Base-by-base conservation (phyloP, 164 flowering plant species). In the Akebia trifoliata region DNA sequence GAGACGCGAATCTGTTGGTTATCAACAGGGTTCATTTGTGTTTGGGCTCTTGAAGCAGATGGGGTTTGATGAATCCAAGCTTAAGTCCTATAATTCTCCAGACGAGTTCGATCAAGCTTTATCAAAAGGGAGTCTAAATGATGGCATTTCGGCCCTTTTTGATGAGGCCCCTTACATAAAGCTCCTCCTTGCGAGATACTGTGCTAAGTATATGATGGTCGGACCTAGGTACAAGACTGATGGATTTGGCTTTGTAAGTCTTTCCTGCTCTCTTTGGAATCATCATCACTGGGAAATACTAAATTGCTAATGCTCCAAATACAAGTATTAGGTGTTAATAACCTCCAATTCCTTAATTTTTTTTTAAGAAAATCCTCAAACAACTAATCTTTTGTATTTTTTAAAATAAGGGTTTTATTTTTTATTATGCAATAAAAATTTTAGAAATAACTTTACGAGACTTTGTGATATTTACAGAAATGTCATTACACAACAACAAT, bases 161-260 rank as follows among this genome's bases (percentile, higher is more conserved):
- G 82, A 75, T 20, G 84, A 77, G 67, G 49, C 68, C n/a, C 82
- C 87, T 26, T 82, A 74, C 59, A 47, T 78, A 15, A 71, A 63
- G 49, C 45, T 74, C 44, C 68, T 82, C 59, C 59, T 78, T 6
- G 54, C 64, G 0, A 65, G 53, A 9, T 53, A 77, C 21, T 68
- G 78, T 43, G 44, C 39, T 15, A 56, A 70, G 21, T 81, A 72
- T 55, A 71, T 31, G 3, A 67, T 70, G 44, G 72, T 64, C 35
- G 74, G 74, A 47, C 80, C 81, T 3, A 71, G 56, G 2, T 69
- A 69, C 57, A 68, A 44, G 49, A 64, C 75, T 6, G 81, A 25
- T 32, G 85, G 85, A 9, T 65, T 80, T 35, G 83, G 83, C 20
- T 78, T 78, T 66, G 90, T 84, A 55, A n/a, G n/a, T n/a, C n/a